Evolutionary conservation across 179 eudicot species (phyloP).

Genomic region (Nepenthes alata): DNA sequence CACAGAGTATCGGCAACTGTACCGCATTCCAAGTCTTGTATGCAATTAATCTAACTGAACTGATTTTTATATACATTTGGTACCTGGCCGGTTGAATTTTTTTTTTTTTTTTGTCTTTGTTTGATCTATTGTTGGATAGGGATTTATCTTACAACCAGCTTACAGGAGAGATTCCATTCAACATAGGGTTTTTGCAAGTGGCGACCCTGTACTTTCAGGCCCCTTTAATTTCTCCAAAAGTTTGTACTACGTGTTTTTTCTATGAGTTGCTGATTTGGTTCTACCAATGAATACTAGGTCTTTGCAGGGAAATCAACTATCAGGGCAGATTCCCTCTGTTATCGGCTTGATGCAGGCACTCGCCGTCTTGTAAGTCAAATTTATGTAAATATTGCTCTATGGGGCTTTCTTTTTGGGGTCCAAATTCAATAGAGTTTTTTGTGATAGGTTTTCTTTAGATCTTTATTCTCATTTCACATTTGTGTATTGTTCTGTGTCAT

Average conservation of each 20-base stretch:
- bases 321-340: slow-evolving; percentile 78
- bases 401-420: neutral
- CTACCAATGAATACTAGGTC: slow-evolving; percentile 31
- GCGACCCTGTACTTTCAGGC: slow-evolving; percentile 68
- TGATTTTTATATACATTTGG: neutral
- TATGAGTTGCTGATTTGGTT: neutral
- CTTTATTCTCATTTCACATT: neutral
- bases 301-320: slow-evolving; percentile 72
- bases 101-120: neutral
- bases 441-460: neutral
- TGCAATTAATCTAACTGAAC: slow-evolving; percentile 11
- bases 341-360: slow-evolving; percentile 99
- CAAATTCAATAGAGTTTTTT: neutral
- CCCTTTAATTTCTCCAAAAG: neutral
- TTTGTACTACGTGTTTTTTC: neutral
- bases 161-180: slow-evolving; percentile 89
- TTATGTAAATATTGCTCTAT: neutral
- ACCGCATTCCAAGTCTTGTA: slow-evolving; percentile 97
- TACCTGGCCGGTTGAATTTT: neutral
- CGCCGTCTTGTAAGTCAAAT: slow-evolving; percentile 74
- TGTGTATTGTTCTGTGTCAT: neutral
- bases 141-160: slow-evolving; percentile 91
- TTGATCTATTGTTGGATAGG: slow-evolving; percentile 23
- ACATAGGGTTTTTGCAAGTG: slow-evolving; percentile 93
- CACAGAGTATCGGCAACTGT: slow-evolving; percentile 79